phyloP scores from a whole-genome alignment of 2,329 filamentous ascomycete species.

The Paecilomyces sp. region DNA sequence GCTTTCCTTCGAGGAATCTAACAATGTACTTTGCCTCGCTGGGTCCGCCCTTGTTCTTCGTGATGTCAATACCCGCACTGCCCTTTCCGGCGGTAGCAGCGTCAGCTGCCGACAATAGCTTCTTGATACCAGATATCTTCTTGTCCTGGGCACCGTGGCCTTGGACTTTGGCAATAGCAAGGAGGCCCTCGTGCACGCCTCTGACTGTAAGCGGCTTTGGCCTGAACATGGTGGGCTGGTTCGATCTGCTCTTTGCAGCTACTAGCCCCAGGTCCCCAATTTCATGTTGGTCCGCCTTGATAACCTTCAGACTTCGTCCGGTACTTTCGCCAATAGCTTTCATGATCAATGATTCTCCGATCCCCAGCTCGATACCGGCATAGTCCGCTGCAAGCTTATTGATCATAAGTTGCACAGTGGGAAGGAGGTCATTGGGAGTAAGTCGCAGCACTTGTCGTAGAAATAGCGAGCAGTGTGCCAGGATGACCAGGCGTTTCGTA shows the following conservation, averaged over 20 bases:
- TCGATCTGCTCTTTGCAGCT: slow-evolving; percentile 89
- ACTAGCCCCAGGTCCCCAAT: slow-evolving; percentile 94
- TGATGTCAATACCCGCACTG: slow-evolving; percentile 64
- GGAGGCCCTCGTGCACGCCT: slow-evolving; percentile 79
- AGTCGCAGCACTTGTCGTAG: slow-evolving; percentile 88
- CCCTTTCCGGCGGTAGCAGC: slow-evolving; percentile 62
- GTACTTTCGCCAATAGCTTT: slow-evolving; percentile 95
- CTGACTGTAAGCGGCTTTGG: slow-evolving; percentile 82
- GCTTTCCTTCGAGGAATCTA: slow-evolving; percentile 87
- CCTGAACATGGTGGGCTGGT: slow-evolving; percentile 97
- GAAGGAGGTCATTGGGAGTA: slow-evolving; percentile 78
- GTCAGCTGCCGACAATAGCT: slow-evolving; percentile 86
- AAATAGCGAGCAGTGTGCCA: slow-evolving; percentile 83
- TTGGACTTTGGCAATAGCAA: slow-evolving; percentile 78
- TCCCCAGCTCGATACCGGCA: slow-evolving; percentile 92
- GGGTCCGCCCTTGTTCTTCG: slow-evolving; percentile 82
- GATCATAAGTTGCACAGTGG: slow-evolving; percentile 90
- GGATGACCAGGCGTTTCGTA: slow-evolving; percentile 80
- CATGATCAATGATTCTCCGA: slow-evolving; percentile 97
- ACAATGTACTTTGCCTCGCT: slow-evolving; percentile 95
- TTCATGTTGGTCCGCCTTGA: slow-evolving; percentile 93
- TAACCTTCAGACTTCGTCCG: slow-evolving; percentile 76
- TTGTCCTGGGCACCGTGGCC: slow-evolving; percentile 82
- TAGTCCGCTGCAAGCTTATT: slow-evolving; percentile 97
- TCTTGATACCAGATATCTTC: slow-evolving; percentile 94